Evolutionary conservation across 2,329 filamentous ascomycete genomes (phyloP).

Genomic region (Truncatella angustata): DNA sequence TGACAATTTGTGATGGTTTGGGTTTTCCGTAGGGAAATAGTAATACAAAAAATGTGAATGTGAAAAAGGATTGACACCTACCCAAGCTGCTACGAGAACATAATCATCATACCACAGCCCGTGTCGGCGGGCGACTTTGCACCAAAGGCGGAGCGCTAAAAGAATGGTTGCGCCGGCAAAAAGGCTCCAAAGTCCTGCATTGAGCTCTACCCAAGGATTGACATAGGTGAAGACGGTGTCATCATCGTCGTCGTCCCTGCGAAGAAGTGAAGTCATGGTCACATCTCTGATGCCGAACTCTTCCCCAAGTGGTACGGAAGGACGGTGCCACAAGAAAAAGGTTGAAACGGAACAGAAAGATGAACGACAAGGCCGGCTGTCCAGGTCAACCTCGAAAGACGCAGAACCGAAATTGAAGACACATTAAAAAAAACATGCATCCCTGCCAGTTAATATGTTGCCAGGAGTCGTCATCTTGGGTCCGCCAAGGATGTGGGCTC

Average conservation of each 20-base stretch:
- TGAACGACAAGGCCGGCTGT: background rate
- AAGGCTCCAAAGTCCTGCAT: slow-evolving; percentile 24
- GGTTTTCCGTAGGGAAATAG: too few species aligned
- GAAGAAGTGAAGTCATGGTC: slow-evolving; percentile 1
- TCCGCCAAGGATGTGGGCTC: background rate
- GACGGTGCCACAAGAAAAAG: background rate
- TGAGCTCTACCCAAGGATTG: slow-evolving; percentile 1
- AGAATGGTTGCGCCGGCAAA: slow-evolving; percentile 30
- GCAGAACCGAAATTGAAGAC: slow-evolving; percentile 1
- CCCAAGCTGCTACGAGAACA: slow-evolving; percentile 34
- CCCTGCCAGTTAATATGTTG: slow-evolving; percentile 3
- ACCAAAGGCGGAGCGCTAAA: slow-evolving; percentile 30
- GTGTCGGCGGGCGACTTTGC: slow-evolving; percentile 32
- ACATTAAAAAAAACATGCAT: background rate
- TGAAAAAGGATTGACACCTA: slow-evolving; percentile 19
- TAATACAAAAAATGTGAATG: background rate
- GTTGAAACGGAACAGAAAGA: background rate
- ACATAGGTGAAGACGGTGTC: slow-evolving; percentile 3
- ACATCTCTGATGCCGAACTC: slow-evolving; percentile 4
- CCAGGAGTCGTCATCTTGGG: slow-evolving; percentile 3
- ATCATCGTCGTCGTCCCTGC: slow-evolving; percentile 4
- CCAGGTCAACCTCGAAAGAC: background rate
- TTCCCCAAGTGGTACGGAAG: background rate
- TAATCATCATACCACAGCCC: slow-evolving; percentile 39
- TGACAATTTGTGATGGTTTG: too few species aligned